Evolutionary conservation across 495 filamentous ascomycete genomes (phyloP), one percentile per base, ranked within the genome.

Genomic region (Penicillium verhagenii): DNA sequence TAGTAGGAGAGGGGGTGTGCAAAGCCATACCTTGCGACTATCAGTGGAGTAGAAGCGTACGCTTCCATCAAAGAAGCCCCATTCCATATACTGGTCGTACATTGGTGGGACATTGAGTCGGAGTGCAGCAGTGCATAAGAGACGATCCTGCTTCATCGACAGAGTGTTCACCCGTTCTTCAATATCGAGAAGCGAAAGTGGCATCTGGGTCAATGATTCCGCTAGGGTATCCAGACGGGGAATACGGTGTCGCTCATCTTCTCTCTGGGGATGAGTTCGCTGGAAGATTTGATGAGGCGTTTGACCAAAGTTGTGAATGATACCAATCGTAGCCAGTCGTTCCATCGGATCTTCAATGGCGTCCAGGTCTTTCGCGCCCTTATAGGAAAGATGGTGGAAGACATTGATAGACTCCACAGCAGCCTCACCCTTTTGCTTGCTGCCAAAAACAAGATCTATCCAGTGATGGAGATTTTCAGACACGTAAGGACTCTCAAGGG

Each of bases 291-390:
- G 94, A 69, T 93, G 85, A 2, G 95, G 95, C 11, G 95, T 98
- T 67, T 98, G 94, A 1, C 94, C 94, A 71, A 98, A 98, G 64
- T 97, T 97, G 71, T 98, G 92, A 54, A 98, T 96, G 63, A 96
- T 96, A 21, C 91, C 89, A 58, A 96, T 96, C 0, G 91, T 92
- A 4, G 90, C 89, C 16, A 89, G 72, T 31, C 89, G 80, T 66
- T 96, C 92, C 52, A 90, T 80, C 0, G 89, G 88, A 64, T 98
- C 94, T 37, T 86, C 83, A 61, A 98, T 97, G 43, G 84, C 86
- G 61, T 98, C 94, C 2, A 98, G 79, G 71, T 98, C 89, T 60
- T 88, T 91, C 9, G 93, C 91, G 13, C 94, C 94, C 57, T 91
- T 89, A 71, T 98, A 98, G 1, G 92, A 96, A 11, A 96, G 77